These are phyloP conservation scores for Mycena rebaudengoi DNA, from an alignment of 768 basidiomycete species.

Conservation along the genomic window DNA sequence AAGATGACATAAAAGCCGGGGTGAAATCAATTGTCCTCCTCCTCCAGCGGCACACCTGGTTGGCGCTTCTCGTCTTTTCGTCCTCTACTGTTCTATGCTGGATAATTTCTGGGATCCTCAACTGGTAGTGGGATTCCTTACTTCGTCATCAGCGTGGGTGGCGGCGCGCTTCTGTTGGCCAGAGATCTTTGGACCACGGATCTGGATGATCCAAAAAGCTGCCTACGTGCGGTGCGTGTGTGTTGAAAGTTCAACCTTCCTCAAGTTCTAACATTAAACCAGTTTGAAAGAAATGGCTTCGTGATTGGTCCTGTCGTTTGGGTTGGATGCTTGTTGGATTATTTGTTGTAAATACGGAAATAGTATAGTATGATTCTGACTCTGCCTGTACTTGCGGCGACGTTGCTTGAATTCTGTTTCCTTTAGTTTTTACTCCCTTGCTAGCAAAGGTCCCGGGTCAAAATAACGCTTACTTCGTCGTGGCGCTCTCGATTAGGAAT, in stretches of 20 bases:
- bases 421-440: too few species aligned
- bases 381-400: too few species aligned
- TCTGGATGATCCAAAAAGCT: constrained; percentile 6
- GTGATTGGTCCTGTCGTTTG: constrained; percentile 12
- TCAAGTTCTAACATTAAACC: neutral
- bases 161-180: constrained; percentile 16
- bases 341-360: neutral
- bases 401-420: too few species aligned
- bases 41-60: constrained; percentile 52
- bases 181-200: neutral
- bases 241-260: too few species aligned
- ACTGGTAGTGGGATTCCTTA: constrained; percentile 47
- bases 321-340: constrained; percentile 12
- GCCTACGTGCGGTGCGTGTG: constrained; percentile 6
- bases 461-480: too few species aligned
- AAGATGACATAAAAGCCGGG: too few species aligned
- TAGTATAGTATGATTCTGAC: too few species aligned
- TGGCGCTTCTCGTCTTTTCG: constrained; percentile 53
- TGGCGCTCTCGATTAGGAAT: too few species aligned
- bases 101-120: constrained; percentile 47
- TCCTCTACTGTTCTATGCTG: constrained; percentile 49
- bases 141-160: constrained; percentile 38
- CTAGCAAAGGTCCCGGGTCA: too few species aligned
- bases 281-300: constrained; percentile 20
- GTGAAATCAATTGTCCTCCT: constrained; percentile 66